A percentile compares a stretch with the other conserved stretches of the same genome.
These are phyloP conservation scores for Pneumocystis canis DNA, from an alignment of 1,139 yeast species.

Conservation along the genomic window DNA sequence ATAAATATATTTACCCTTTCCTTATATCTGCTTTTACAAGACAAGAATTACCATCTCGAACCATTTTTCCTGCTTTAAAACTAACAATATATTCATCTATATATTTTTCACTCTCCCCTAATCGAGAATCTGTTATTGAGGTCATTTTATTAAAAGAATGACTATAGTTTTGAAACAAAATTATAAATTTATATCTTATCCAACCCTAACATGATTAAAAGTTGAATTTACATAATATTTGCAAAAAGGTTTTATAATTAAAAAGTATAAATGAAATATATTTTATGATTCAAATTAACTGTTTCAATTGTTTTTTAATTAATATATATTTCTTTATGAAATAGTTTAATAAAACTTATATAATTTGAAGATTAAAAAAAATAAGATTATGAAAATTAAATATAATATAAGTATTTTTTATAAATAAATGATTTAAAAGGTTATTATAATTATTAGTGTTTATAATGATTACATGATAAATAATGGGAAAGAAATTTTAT, in stretches of 20 bases:
- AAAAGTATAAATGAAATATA: too few species aligned
- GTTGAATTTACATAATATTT: neutral
- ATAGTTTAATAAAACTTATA: too few species aligned
- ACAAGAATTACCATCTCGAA: conserved; percentile 21
- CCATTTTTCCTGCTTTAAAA: conserved; percentile 14
- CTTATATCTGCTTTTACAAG: conserved; percentile 13
- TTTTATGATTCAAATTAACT: neutral
- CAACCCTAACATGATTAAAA: neutral
- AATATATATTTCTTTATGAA: too few species aligned
- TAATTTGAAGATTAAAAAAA: too few species aligned
- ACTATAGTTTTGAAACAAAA: neutral
- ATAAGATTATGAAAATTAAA: too few species aligned
- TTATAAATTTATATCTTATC: neutral
- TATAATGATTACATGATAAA: too few species aligned
- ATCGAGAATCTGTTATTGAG: neutral
- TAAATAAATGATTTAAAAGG: too few species aligned
- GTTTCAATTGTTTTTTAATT: too few species aligned
- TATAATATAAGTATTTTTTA: too few species aligned
- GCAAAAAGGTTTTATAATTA: neutral
- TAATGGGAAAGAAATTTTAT: too few species aligned
- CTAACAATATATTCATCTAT: neutral
- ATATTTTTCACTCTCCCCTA: neutral
- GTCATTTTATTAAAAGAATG: neutral
- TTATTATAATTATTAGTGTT: too few species aligned
- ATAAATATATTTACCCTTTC: conserved; percentile 7